phyloP scores from a whole-genome alignment of 495 filamentous ascomycete genomes.

The Aspergillus campestris region DNA sequence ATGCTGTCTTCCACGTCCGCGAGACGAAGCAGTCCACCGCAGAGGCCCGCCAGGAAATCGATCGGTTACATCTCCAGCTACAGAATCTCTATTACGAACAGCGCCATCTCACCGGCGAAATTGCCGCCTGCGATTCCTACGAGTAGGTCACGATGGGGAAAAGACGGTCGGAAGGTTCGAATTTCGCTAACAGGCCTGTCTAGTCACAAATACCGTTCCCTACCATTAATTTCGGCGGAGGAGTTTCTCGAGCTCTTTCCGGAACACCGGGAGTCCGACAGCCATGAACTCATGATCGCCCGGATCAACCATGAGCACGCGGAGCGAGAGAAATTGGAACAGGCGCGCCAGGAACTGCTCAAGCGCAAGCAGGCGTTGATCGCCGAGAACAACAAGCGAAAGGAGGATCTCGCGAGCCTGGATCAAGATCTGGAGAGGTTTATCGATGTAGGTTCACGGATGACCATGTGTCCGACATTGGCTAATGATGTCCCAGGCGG shows the following conservation, averaged over 20 bases:
- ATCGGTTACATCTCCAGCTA: constrained; percentile 80
- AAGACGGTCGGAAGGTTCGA: background rate
- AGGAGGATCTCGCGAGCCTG: constrained; percentile 81
- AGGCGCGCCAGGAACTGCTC: constrained; percentile 73
- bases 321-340: constrained; percentile 79
- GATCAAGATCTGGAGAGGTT: constrained; percentile 88
- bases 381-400: constrained; percentile 88
- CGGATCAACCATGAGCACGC: constrained; percentile 86
- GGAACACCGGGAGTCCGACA: constrained; percentile 57
- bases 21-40: constrained; percentile 81
- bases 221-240: constrained; percentile 75
- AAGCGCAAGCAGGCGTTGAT: constrained; percentile 89
- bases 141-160: constrained; percentile 53
- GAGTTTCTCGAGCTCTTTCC: constrained; percentile 77
- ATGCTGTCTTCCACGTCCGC: constrained; percentile 69
- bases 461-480: background rate
- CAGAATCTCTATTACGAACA: constrained; percentile 98
- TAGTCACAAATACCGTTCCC: constrained; percentile 79
- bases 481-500: constrained; percentile 44
- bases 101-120: constrained; percentile 81
- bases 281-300: constrained; percentile 79
- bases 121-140: constrained; percentile 81
- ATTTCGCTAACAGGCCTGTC: constrained; percentile 8
- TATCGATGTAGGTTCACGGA: constrained; percentile 48
- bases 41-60: constrained; percentile 83